Conservation (phyloP, 805 yeast species). For the Ogataea trehaloabstinens region DNA sequence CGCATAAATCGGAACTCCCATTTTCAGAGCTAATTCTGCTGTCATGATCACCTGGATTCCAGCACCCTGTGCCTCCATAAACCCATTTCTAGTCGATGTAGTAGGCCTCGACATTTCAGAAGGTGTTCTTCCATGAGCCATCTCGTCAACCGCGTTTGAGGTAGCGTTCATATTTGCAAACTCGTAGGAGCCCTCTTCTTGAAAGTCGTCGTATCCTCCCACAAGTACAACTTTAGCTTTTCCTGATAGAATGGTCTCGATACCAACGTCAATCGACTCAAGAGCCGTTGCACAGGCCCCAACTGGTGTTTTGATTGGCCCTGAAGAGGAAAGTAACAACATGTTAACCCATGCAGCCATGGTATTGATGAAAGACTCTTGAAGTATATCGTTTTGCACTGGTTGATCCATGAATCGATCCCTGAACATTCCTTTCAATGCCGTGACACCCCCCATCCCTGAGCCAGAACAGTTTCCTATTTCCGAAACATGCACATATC, state of each 20-base stretch:
- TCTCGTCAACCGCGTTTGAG: constrained; percentile 82
- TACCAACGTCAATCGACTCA: constrained; percentile 95
- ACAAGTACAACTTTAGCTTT: constrained; percentile 95
- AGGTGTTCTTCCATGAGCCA: constrained; percentile 96
- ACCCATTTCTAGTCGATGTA: constrained; percentile 93
- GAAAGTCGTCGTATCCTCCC: constrained; percentile 99
- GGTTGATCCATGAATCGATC: constrained; percentile 91
- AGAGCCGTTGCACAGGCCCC: constrained; percentile 99
- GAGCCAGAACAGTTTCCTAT: constrained; percentile 99
- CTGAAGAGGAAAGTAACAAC: constrained; percentile 94
- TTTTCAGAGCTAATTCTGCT: constrained; percentile 87
- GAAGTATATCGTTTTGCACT: constrained; percentile 94
- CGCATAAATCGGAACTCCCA: constrained; percentile 99
- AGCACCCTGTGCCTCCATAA: constrained; percentile 99
- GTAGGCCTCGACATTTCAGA: constrained; percentile 98
- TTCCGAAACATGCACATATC: constrained; percentile 97
- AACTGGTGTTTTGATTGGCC: constrained; percentile 99
- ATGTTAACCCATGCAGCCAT: constrained; percentile 99
- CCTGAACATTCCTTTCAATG: constrained; percentile 96
- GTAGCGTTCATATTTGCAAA: constrained; percentile 99
- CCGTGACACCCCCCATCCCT: constrained; percentile 99
- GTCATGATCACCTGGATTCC: constrained; percentile 97
- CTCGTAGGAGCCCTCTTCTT: constrained; percentile 97
- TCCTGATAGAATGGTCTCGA: constrained; percentile 88
- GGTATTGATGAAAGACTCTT: constrained; percentile 97